Conservation (phyloP, 257 asterid genomes). For the Apocynum venetum region DNA sequence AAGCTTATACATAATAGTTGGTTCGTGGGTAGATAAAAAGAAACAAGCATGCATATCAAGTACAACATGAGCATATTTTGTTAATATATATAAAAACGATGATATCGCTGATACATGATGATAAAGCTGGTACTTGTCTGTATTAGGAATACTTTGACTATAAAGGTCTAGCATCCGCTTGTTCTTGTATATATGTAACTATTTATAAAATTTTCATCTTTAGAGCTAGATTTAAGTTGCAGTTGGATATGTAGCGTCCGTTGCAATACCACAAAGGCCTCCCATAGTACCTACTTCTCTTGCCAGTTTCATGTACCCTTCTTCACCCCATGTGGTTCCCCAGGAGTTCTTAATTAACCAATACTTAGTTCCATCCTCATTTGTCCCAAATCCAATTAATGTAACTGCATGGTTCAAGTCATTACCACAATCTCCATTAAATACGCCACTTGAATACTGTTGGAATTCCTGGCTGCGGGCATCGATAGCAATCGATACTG, state of each 20-base stretch:
- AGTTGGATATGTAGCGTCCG: slow-evolving; percentile 49
- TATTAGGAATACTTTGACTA: too few species aligned
- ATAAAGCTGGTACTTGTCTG: too few species aligned
- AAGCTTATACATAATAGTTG: too few species aligned
- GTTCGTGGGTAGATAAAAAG: too few species aligned
- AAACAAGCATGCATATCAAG: too few species aligned
- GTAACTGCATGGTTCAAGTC: slow-evolving; percentile 50
- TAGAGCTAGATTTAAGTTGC: not conserved
- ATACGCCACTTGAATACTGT: slow-evolving; percentile 48
- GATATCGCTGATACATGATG: too few species aligned
- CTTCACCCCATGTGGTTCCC: slow-evolving; percentile 60
- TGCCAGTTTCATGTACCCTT: slow-evolving; percentile 47
- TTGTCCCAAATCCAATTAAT: slow-evolving; percentile 48
- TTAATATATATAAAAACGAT: too few species aligned
- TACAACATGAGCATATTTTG: too few species aligned
- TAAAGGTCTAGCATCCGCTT: too few species aligned
- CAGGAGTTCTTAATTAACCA: slow-evolving; percentile 78
- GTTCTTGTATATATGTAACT: too few species aligned
- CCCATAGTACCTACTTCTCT: slow-evolving; percentile 23
- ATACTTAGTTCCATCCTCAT: slow-evolving; percentile 31
- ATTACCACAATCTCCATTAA: slow-evolving; percentile 39
- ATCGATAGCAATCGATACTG: slow-evolving; percentile 60
- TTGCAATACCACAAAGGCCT: slow-evolving; percentile 54
- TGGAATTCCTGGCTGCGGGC: slow-evolving; percentile 40
- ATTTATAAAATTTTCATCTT: too few species aligned